Percentiles rank a stretch among this genome's conserved stretches.
phyloP scores from a whole-genome alignment of 2,329 filamentous ascomycete species.

The Penicillium olsonii region DNA sequence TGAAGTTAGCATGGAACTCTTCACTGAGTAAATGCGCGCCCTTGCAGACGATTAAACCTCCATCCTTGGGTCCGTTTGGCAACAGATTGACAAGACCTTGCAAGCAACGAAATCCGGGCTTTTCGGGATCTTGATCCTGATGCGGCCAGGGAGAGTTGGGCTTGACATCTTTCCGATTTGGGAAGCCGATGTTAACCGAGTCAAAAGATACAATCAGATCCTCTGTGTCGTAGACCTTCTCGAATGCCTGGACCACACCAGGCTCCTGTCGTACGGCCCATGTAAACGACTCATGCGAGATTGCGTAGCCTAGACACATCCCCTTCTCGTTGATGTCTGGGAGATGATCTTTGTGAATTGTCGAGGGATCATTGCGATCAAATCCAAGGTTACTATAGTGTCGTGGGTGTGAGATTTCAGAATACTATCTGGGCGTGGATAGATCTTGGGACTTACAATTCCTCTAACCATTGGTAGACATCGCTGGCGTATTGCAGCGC shows the following conservation, averaged over 20 bases:
- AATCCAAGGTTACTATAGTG: conserved; percentile 35
- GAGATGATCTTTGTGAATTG: conserved; percentile 35
- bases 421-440: neutral
- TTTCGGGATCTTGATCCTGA: conserved; percentile 48
- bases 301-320: conserved; percentile 50
- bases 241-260: conserved; percentile 49
- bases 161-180: conserved; percentile 30
- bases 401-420: neutral
- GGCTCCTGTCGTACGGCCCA: conserved; percentile 51
- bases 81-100: conserved; percentile 15
- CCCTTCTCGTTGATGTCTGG: conserved; percentile 51
- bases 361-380: conserved; percentile 35
- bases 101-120: conserved; percentile 52
- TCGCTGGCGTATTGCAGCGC: conserved; percentile 33
- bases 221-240: conserved; percentile 47
- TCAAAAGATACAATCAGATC: conserved; percentile 57
- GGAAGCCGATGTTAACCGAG: conserved; percentile 49
- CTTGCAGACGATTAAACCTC: conserved; percentile 38
- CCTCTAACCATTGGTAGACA: conserved; percentile 23
- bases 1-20: conserved; percentile 31
- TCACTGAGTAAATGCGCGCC: conserved; percentile 33
- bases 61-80: conserved; percentile 14
- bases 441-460: conserved; percentile 20
- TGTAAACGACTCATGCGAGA: conserved; percentile 52
- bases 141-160: conserved; percentile 49